Evolutionary conservation across 1,284 basidiomycete species (phyloP), one percentile per base, ranked within the genome.

Genomic region (Athelia sp.): DNA sequence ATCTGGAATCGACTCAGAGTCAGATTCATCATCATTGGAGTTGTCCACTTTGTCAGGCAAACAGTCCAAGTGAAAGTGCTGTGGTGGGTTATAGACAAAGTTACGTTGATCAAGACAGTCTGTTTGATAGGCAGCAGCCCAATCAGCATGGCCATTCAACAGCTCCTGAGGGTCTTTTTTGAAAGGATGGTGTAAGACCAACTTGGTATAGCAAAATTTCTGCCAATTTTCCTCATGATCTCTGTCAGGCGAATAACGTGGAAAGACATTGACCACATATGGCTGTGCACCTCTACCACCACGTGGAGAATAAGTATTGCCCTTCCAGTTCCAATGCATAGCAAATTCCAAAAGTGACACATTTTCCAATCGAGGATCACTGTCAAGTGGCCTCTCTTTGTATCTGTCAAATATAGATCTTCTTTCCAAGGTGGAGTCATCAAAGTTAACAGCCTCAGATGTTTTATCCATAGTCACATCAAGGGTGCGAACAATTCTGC

Each of bases 111-210:
- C 32, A 11, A 34, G 11, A 34, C 32, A 34, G 32, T 34, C 32
- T 34, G 32, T 11, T 34, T 34, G 32, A 34, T 34, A 34, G n/a
- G 32, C 32, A 11, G 32, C 32, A 11, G 32, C n/a, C 32, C 32
- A 34, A n/a, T 34, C 32, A 34, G n/a, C 32, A 34, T 34, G 32
- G 32, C n/a, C 11, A 11, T n/a, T 34, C 32, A 34, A 34, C n/a
- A 34, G 32, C 11, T 34, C 32, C n/a, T 34, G 11, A 11, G 32
- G 32, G n/a, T 23, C 24, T 0, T 3, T 43, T 2, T 1, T 13
- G 34, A 52, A 53, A 0, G 51, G 53, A 46, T 56, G 56, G 18
- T 57, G 48, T 3, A 57, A 52, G 31, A 57, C 31, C 43, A 57
- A 35, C 18, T 38, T 31, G 1, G 54, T 54, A 57, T 55, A 55